Base-by-base conservation (phyloP, 23 red algal genomes). In the Gracilaria vermiculophylla region DNA sequence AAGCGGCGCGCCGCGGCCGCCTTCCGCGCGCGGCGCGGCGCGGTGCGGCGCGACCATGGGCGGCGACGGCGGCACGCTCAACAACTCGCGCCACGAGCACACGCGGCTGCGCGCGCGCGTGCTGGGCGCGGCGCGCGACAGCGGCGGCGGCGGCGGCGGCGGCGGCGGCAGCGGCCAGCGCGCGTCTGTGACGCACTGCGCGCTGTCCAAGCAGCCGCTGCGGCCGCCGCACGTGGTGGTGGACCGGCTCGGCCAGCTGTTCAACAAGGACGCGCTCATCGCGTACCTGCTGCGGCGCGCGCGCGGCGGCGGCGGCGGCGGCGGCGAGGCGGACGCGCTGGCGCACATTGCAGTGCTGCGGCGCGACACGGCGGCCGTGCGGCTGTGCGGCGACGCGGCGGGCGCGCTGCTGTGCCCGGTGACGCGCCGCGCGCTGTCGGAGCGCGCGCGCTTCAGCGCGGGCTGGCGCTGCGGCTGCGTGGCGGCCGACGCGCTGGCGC, bases 201-300 rank as follows among this genome's bases (percentile, higher is more conserved):
- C 66, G 44, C 32, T 78, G 20, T 80, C 80, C 48, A 76, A 85
- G 27, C 42, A 62, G 66, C 54, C 67, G 21, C 72, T 94, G 12
- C 43, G 13, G 8, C 81, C 81, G 36, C 81, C 80, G 16, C 83
- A 87, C 52, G 67, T 94, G 2, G 91, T 94, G 10, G 91, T 81
- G 25, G 83, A 88, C 60, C 50, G 80, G 19, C 70, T 87, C 48
- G 91, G 91, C 39, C 64, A 79, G 29, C 80, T 94, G 19, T 94
- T 79, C 47, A 94, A 94, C 91, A 86, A 86, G 69, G 91, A 94
- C 39, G 91, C 81, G 35, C 81, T 94, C 27, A 78, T 94, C 27
- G 9, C 16, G 13, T 78, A 67, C 17, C 19, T 94, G 5, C 40
- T 94, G 35, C 52, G 29, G 14, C 64, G 91, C 16, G 78, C 70